Conservation (phyloP, 345 rosid species). For the Eutrema yunnanense region DNA sequence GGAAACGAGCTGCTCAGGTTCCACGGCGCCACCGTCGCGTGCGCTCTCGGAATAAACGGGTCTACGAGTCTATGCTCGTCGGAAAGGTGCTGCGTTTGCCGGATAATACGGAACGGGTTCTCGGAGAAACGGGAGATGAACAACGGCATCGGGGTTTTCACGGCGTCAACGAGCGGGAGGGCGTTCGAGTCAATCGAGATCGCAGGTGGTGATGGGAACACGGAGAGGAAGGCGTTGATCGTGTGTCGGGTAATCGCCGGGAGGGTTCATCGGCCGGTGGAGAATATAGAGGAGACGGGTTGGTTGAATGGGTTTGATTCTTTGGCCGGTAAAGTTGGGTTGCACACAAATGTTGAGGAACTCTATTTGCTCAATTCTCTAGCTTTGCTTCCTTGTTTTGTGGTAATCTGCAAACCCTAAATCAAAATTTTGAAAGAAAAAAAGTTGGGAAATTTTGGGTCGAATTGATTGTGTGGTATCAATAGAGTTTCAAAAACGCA, state of each 20-base stretch:
- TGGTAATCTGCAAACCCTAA: conserved; percentile 78
- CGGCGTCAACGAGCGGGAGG: conserved; percentile 90
- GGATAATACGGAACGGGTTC: conserved; percentile 75
- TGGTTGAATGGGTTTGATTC: conserved; percentile 92
- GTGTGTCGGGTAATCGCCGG: conserved; percentile 97
- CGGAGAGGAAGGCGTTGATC: conserved; percentile 71
- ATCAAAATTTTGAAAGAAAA: neutral
- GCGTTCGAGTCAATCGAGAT: conserved; percentile 61
- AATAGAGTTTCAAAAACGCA: neutral
- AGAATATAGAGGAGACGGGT: conserved; percentile 64
- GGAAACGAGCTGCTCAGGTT: conserved; percentile 94
- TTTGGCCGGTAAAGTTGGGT: conserved; percentile 88
- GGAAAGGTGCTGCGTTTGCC: conserved; percentile 70
- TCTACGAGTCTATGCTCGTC: conserved; percentile 69
- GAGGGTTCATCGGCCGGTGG: conserved; percentile 92
- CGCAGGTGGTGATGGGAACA: conserved; percentile 33
- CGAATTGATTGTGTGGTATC: neutral
- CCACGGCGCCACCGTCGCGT: conserved; percentile 74
- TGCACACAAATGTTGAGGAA: conserved; percentile 85
- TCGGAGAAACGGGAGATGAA: conserved; percentile 73
- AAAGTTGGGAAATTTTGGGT: neutral
- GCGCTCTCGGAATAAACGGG: conserved; percentile 72
- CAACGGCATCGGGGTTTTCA: conserved; percentile 80
- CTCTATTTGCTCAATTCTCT: conserved; percentile 84
- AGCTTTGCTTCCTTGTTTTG: conserved; percentile 92